These are phyloP conservation scores for Pyrus communis DNA, from an alignment of 306 rosid species.

Conservation along the genomic window DNA sequence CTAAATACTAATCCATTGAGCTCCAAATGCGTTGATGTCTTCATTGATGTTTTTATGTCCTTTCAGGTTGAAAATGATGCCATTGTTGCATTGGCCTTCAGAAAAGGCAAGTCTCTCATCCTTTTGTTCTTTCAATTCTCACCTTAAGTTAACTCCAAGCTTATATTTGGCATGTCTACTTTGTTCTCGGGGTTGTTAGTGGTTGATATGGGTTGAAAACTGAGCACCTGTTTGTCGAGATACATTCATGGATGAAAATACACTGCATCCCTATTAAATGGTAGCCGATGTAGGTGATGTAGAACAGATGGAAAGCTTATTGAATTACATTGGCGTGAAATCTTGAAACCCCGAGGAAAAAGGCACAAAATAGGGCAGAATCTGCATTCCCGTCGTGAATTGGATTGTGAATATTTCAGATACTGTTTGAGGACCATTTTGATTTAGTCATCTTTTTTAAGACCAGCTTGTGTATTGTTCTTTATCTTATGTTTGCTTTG, in stretches of 20 bases:
- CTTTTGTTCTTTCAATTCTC: background rate
- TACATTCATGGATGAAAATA: too few relatives aligned
- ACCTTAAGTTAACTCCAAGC: background rate
- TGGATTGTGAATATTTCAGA: background rate
- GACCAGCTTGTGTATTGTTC: background rate
- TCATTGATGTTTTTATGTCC: background rate
- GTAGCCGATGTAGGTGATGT: too few relatives aligned
- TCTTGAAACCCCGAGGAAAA: too few relatives aligned
- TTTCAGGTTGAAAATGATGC: slow-evolving; percentile 85
- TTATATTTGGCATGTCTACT: background rate
- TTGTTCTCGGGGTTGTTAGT: background rate
- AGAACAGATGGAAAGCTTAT: too few relatives aligned
- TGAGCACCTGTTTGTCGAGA: too few relatives aligned
- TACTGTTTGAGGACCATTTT: background rate
- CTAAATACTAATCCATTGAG: background rate
- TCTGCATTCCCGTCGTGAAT: too few relatives aligned
- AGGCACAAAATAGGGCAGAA: too few relatives aligned
- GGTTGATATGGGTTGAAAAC: background rate
- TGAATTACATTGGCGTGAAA: too few relatives aligned
- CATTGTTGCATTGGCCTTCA: slow-evolving; percentile 73
- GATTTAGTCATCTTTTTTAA: background rate
- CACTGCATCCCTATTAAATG: too few relatives aligned
- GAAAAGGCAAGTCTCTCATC: slow-evolving; percentile 49
- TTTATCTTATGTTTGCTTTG: background rate
- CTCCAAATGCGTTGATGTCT: background rate